phyloP scores from a whole-genome alignment of 306 rosid genomes.

The Gleditsia sinensis region DNA sequence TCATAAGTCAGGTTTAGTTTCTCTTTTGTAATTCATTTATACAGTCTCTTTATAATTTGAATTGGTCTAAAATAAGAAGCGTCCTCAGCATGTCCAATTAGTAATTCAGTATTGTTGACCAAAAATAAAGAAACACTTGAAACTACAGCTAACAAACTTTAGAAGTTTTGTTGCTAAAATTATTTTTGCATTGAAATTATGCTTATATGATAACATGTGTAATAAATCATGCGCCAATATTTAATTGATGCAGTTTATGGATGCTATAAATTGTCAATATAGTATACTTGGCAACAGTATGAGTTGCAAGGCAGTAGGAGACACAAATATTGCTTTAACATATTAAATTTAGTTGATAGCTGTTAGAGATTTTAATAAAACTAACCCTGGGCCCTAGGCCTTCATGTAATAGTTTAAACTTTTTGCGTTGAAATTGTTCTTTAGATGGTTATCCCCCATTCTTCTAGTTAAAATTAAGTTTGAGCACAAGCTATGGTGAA shows the following conservation, averaged over 20 bases:
- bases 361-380: not conserved
- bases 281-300: not conserved
- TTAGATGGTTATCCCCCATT: not conserved
- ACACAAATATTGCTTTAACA: not conserved
- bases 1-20: not conserved
- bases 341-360: not conserved
- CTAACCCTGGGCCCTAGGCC: not conserved
- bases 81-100: not conserved
- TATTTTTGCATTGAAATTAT: not conserved
- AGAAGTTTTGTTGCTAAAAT: not conserved
- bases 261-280: constrained; percentile 4
- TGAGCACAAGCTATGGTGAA: not conserved
- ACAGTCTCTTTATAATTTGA: not conserved
- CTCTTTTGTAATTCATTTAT: not conserved
- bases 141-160: not conserved
- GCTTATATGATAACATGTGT: constrained; percentile 19
- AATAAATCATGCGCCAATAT: not conserved
- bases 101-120: not conserved
- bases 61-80: not conserved
- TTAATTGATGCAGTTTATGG: constrained; percentile 13
- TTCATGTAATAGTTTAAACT: not conserved
- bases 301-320: not conserved
- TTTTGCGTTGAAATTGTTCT: not conserved
- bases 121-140: not conserved
- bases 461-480: not conserved